A percentile compares a stretch with the other conserved stretches of the same genome.
Evolutionary conservation across 805 yeast species (phyloP).

Genomic region (Pichia thaimueangensis): DNA sequence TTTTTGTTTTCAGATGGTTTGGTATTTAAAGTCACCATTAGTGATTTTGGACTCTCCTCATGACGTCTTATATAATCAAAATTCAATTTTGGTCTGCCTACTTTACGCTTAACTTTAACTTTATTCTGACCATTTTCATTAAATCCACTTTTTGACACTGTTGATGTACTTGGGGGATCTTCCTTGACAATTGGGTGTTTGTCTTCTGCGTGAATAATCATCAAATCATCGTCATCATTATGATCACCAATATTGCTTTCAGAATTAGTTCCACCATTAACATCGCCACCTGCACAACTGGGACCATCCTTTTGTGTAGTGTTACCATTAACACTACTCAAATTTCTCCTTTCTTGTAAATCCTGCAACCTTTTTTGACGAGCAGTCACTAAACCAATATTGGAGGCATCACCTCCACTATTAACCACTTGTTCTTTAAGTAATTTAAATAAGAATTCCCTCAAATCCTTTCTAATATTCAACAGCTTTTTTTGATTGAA

Average conservation of each 20-base stretch:
- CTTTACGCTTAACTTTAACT: too few species aligned
- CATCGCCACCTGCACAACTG: not conserved
- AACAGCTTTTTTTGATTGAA: constrained; percentile 25
- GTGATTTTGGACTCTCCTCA: too few species aligned
- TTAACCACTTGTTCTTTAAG: constrained; percentile 24
- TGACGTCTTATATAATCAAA: too few species aligned
- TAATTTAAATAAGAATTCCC: constrained; percentile 21
- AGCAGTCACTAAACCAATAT: constrained; percentile 18
- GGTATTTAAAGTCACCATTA: too few species aligned
- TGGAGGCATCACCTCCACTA: constrained; percentile 20
- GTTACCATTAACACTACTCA: not conserved
- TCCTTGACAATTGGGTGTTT: constrained; percentile 6
- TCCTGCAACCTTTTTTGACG: constrained; percentile 3
- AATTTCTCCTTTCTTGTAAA: not conserved
- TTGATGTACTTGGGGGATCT: too few species aligned
- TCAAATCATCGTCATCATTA: constrained; percentile 12
- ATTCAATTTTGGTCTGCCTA: too few species aligned
- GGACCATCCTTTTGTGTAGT: too few species aligned
- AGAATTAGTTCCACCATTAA: not conserved
- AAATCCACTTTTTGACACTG: too few species aligned
- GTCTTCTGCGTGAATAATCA: constrained; percentile 9
- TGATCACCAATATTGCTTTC: not conserved
- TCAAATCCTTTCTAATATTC: constrained; percentile 19
- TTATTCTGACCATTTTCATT: too few species aligned
- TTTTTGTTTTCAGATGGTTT: too few species aligned